Evolutionary conservation across 139 green algal species (phyloP).

Genomic region (Mychonastes homosphaera): DNA sequence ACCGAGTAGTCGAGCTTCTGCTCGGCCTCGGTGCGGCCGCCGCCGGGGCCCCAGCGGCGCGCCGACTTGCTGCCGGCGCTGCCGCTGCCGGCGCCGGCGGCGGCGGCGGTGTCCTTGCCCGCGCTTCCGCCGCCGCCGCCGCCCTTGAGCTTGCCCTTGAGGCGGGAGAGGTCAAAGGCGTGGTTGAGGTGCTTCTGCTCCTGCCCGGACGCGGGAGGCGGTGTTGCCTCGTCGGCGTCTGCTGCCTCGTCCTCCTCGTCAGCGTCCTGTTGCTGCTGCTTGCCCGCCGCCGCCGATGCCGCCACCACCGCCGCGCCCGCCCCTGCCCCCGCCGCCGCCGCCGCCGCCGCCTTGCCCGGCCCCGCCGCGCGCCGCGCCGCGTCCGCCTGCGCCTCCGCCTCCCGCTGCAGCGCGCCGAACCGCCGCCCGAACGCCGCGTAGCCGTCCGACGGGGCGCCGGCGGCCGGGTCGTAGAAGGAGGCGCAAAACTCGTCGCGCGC

Average conservation of each 20-base stretch:
- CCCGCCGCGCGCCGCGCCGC: constrained; percentile 7
- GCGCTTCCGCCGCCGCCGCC: no score
- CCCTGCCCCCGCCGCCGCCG: not conserved
- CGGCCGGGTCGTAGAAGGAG: constrained; percentile 22
- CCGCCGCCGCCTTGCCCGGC: not conserved
- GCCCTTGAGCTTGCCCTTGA: no score
- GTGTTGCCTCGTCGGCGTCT: no score
- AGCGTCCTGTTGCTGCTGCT: constrained; percentile 6
- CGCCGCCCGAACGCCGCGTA: constrained; percentile 27
- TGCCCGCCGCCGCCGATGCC: no score
- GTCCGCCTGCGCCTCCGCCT: constrained; percentile 52
- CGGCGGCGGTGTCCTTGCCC: not conserved
- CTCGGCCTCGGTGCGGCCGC: constrained; percentile 12
- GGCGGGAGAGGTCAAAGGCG: no score
- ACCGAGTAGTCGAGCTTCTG: no score
- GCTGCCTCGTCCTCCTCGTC: constrained; percentile 1
- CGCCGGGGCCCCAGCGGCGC: no score
- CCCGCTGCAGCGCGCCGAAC: constrained; percentile 45
- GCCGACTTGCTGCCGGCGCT: no score
- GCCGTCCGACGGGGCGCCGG: no score
- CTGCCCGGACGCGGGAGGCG: no score
- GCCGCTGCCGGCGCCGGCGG: not conserved
- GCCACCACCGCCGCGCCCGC: not conserved
- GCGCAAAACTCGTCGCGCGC: constrained; percentile 52
- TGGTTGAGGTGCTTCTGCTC: no score